A percentile compares a stretch with the other conserved stretches of the same genome.
Conservation (phyloP, 192 early-diverging fungal species). For the Umbelopsis ramanniana region DNA sequence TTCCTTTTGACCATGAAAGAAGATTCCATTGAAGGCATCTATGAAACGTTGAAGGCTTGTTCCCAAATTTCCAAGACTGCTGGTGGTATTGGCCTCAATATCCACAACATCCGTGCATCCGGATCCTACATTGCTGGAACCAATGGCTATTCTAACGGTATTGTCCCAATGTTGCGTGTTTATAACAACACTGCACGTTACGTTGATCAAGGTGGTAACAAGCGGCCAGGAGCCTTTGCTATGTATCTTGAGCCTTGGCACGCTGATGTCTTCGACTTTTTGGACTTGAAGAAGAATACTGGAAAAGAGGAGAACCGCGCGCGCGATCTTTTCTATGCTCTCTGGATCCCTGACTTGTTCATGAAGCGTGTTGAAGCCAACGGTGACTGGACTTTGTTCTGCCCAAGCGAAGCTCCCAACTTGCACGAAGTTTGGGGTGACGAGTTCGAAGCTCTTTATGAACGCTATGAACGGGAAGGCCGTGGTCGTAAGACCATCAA, state of each 20-base stretch:
- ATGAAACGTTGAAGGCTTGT: constrained; percentile 96
- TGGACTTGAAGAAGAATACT: constrained; percentile 96
- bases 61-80: constrained; percentile 98
- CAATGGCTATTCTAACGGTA: constrained; percentile 95
- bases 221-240: constrained; percentile 97
- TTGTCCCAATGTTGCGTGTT: constrained; percentile 97
- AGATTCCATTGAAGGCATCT: constrained; percentile 98
- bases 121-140: constrained; percentile 98
- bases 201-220: constrained; percentile 99
- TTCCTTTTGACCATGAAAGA: constrained; percentile 96
- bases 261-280: constrained; percentile 94
- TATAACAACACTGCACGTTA: constrained; percentile 99
- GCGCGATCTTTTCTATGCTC: constrained; percentile 95
- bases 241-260: constrained; percentile 99
- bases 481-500: constrained; percentile 88
- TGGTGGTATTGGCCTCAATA: constrained; percentile 96
- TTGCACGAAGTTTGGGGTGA: constrained; percentile 94
- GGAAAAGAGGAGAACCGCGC: constrained; percentile 98
- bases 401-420: constrained; percentile 91
- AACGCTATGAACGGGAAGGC: constrained; percentile 82
- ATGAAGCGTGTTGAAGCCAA: constrained; percentile 96
- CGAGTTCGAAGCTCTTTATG: constrained; percentile 85
- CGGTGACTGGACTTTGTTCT: constrained; percentile 94
- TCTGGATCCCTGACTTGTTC: constrained; percentile 98
- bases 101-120: constrained; percentile 94